Conservation (phyloP, 306 rosid species). For the Begonia masoniana region DNA sequence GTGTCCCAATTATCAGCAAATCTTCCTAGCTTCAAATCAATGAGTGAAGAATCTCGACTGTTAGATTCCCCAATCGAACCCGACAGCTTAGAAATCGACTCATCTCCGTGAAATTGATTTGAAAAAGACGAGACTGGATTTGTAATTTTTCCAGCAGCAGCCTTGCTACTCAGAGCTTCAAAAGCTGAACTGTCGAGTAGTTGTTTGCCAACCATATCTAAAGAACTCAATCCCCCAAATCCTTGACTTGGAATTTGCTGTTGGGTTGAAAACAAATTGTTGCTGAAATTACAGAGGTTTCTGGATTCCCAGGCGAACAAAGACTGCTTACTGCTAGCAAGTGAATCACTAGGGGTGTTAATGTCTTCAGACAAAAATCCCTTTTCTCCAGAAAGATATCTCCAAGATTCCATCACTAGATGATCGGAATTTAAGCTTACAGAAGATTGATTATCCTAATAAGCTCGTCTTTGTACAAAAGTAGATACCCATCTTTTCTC, state of each 20-base stretch:
- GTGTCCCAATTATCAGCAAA: constrained; percentile 43
- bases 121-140: constrained; percentile 9
- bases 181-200: constrained; percentile 23
- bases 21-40: constrained; percentile 72
- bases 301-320: constrained; percentile 57
- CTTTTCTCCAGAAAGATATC: constrained; percentile 52
- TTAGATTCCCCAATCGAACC: constrained; percentile 40
- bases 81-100: constrained; percentile 47
- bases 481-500: too few species aligned
- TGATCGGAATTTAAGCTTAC: too few species aligned
- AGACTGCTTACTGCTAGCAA: constrained; percentile 31
- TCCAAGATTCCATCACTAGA: constrained; percentile 68
- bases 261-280: constrained; percentile 16
- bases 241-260: constrained; percentile 25
- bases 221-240: constrained; percentile 49
- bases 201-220: constrained; percentile 45
- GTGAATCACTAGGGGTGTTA: constrained; percentile 28
- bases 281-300: constrained; percentile 39
- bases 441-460: too few species aligned
- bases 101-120: constrained; percentile 28
- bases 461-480: too few species aligned
- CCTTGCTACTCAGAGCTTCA: constrained; percentile 20
- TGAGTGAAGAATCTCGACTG: constrained; percentile 41
- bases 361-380: constrained; percentile 39
- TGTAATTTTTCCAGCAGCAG: background rate